Conservation (phyloP, 306 rosid genomes). For the Cucurbita moschata region DNA sequence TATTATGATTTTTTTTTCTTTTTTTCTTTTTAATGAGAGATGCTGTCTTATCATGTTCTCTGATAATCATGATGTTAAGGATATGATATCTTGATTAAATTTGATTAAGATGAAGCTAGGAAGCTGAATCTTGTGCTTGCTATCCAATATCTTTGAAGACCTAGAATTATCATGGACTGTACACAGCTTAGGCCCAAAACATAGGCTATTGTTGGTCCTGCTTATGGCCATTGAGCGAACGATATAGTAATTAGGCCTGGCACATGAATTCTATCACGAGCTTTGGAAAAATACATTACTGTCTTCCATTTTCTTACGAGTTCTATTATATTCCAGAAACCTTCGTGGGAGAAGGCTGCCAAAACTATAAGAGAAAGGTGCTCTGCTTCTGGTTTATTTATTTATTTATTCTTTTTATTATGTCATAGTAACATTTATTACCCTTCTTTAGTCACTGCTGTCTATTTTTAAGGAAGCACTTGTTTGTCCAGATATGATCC, state of each 20-base stretch:
- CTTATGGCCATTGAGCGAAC: not conserved
- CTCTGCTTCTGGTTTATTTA: constrained; percentile 4
- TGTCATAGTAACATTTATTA: constrained; percentile 2
- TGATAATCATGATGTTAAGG: not conserved
- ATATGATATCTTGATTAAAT: not conserved
- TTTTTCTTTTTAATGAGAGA: not conserved
- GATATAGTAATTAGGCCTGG: not conserved
- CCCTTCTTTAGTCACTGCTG: not conserved
- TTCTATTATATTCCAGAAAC: constrained; percentile 53
- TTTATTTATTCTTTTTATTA: not conserved
- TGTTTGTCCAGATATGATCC: constrained; percentile 68
- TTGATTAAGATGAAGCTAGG: not conserved
- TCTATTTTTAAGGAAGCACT: not conserved
- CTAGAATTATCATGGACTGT: not conserved
- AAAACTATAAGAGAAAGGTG: constrained; percentile 72
- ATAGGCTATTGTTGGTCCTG: not conserved
- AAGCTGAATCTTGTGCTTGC: not conserved
- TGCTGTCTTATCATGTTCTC: not conserved
- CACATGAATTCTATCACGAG: not conserved
- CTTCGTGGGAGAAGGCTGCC: constrained; percentile 94
- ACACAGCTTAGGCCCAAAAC: not conserved
- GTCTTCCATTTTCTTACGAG: not conserved
- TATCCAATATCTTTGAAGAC: not conserved
- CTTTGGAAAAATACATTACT: not conserved
- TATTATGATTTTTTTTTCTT: not conserved